Conservation (phyloP, 2,329 filamentous ascomycete genomes). For the Ophiostoma novo-ulmi region DNA sequence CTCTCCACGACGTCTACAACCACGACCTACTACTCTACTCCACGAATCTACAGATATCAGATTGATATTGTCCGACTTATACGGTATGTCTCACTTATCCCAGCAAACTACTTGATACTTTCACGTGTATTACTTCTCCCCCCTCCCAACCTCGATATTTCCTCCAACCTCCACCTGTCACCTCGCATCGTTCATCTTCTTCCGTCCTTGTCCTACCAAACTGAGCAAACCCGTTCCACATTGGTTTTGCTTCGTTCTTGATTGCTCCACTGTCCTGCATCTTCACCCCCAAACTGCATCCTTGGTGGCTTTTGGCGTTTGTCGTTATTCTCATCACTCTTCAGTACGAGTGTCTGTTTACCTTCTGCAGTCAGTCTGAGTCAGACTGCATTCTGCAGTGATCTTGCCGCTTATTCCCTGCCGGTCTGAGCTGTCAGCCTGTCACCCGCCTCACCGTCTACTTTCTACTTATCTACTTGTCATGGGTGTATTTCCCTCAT, state of each 20-base stretch:
- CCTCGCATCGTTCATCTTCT: slow-evolving; percentile 5
- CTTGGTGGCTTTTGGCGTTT: not conserved
- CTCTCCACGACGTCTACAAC: slow-evolving; percentile 7
- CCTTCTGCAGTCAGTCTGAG: not conserved
- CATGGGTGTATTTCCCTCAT: not conserved
- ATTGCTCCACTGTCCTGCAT: slow-evolving; percentile 4
- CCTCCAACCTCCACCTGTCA: not conserved
- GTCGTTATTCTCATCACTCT: not conserved
- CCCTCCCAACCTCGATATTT: not conserved
- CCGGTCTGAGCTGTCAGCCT: not conserved
- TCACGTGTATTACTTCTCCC: not conserved
- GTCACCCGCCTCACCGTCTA: not conserved
- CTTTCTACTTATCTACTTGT: not conserved
- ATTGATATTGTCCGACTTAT: slow-evolving; percentile 1
- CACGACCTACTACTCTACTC: not conserved
- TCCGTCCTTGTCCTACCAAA: slow-evolving; percentile 6
- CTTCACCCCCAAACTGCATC: not conserved
- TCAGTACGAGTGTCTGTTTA: not conserved
- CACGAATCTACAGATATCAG: not conserved
- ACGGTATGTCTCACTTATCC: not conserved
- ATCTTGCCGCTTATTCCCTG: slow-evolving; percentile 9
- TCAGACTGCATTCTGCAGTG: not conserved
- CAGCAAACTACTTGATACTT: slow-evolving; percentile 1
- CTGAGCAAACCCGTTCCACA: not conserved
- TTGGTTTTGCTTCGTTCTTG: not conserved